Evolutionary conservation across 2,329 filamentous ascomycete species (phyloP).

Genomic region (Scedosporium minutisporum): DNA sequence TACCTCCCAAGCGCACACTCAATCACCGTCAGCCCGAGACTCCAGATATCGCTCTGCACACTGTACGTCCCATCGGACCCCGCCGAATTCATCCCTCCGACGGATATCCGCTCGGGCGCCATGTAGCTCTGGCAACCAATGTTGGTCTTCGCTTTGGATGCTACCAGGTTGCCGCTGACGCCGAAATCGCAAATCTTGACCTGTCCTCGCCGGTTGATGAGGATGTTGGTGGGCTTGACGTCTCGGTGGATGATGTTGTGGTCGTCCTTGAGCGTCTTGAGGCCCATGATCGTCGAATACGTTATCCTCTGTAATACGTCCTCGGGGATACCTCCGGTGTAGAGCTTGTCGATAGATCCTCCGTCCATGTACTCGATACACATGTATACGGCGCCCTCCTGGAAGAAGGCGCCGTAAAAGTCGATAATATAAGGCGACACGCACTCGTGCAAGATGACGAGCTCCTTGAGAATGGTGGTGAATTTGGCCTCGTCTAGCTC

Average conservation of each 20-base stretch:
- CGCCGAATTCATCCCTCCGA: slow-evolving; percentile 60
- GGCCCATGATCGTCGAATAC: slow-evolving; percentile 76
- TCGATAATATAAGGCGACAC: slow-evolving; percentile 95
- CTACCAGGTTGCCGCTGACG: slow-evolving; percentile 90
- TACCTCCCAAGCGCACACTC: slow-evolving; percentile 93
- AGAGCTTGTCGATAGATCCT: slow-evolving; percentile 93
- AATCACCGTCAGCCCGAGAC: slow-evolving; percentile 84
- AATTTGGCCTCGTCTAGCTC: slow-evolving; percentile 97
- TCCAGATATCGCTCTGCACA: slow-evolving; percentile 98
- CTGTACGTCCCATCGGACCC: slow-evolving; percentile 79
- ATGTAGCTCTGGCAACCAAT: slow-evolving; percentile 99
- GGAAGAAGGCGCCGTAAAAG: slow-evolving; percentile 98
- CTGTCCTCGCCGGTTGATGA: slow-evolving; percentile 81
- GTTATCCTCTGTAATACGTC: slow-evolving; percentile 83
- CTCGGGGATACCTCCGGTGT: slow-evolving; percentile 83
- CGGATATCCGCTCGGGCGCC: slow-evolving; percentile 91
- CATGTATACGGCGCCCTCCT: slow-evolving; percentile 97
- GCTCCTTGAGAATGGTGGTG: slow-evolving; percentile 91
- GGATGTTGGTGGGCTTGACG: slow-evolving; percentile 97
- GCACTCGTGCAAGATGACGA: slow-evolving; percentile 92
- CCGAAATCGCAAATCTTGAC: slow-evolving; percentile 99
- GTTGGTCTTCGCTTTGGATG: slow-evolving; percentile 96
- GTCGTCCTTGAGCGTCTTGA: slow-evolving; percentile 91
- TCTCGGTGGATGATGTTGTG: slow-evolving; percentile 99
- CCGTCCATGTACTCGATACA: slow-evolving; percentile 99